Percentiles rank a stretch among this genome's conserved stretches.
phyloP scores from a whole-genome alignment of 257 asterid species.

The Solanum rostratum region DNA sequence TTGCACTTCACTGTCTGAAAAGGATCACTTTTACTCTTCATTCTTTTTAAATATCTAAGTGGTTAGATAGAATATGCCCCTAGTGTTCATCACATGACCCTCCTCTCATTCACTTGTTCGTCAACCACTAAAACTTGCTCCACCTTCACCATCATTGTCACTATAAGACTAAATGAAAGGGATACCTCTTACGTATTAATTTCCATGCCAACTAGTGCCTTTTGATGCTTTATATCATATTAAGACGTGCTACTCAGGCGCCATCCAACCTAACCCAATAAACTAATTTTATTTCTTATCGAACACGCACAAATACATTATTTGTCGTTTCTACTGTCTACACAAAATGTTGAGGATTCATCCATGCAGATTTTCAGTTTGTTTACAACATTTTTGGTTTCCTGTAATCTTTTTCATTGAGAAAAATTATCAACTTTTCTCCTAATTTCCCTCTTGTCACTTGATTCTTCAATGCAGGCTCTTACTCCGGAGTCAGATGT shows the following conservation, averaged over 20 bases:
- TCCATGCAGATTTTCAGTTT: constrained; percentile 6
- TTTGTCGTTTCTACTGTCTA: background rate
- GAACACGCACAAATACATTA: background rate
- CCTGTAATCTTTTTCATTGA: background rate
- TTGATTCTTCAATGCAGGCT: no score
- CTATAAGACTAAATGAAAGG: background rate
- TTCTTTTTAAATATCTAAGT: no score
- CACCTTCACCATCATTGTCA: background rate
- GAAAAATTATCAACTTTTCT: background rate
- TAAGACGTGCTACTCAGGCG: background rate
- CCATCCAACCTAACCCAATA: background rate
- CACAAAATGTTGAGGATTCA: background rate
- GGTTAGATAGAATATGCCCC: background rate
- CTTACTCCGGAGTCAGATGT: no score
- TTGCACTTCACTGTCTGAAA: no score
- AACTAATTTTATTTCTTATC: background rate
- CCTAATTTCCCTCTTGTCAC: no score
- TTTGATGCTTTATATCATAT: background rate
- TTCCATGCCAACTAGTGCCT: background rate
- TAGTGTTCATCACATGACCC: background rate
- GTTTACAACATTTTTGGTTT: background rate
- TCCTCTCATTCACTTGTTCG: background rate
- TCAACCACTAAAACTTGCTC: background rate
- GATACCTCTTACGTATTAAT: background rate
- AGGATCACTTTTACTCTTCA: background rate